phyloP scores from a whole-genome alignment of 352 stramenopile genomes.

The Globisporangium splendens region DNA sequence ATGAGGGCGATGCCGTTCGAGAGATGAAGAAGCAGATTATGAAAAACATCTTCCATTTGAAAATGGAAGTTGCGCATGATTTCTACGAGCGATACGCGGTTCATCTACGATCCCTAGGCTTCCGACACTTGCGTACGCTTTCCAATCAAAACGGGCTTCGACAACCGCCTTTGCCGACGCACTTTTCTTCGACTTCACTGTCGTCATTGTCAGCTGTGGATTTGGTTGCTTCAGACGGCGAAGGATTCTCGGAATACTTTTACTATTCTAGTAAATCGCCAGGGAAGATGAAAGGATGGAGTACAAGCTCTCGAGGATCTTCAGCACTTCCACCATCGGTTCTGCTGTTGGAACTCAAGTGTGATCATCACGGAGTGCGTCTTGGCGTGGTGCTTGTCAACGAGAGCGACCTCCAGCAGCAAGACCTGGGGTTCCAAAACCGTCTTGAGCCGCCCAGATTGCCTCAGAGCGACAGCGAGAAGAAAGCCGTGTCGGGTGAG shows the following conservation, averaged over 20 bases:
- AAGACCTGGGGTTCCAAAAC: constrained; percentile 59
- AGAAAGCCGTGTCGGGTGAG: constrained; percentile 22
- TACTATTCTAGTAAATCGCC: constrained; percentile 30
- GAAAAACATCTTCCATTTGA: constrained; percentile 61
- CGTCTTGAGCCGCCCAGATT: constrained; percentile 9
- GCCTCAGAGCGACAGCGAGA: constrained; percentile 15
- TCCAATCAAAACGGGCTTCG: constrained; percentile 15
- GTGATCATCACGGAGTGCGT: constrained; percentile 65
- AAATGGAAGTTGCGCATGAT: constrained; percentile 62
- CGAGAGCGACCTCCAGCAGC: constrained; percentile 56
- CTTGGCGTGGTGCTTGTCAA: constrained; percentile 60
- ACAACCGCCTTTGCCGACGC: background rate
- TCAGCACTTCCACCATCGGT: constrained; percentile 21
- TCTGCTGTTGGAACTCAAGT: constrained; percentile 69
- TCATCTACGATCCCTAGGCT: constrained; percentile 63
- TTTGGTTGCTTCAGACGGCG: constrained; percentile 27
- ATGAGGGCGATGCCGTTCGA: constrained; percentile 49
- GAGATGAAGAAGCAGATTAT: constrained; percentile 75
- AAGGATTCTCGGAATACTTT: constrained; percentile 72
- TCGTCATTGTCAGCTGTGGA: constrained; percentile 26
- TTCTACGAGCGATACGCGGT: constrained; percentile 70
- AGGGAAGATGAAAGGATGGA: constrained; percentile 30
- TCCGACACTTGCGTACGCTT: constrained; percentile 50
- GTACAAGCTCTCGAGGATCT: constrained; percentile 4
- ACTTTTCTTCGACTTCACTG: constrained; percentile 6